Conservation (phyloP, 2,329 filamentous ascomycete genomes). For the Monosporascus ibericus region DNA sequence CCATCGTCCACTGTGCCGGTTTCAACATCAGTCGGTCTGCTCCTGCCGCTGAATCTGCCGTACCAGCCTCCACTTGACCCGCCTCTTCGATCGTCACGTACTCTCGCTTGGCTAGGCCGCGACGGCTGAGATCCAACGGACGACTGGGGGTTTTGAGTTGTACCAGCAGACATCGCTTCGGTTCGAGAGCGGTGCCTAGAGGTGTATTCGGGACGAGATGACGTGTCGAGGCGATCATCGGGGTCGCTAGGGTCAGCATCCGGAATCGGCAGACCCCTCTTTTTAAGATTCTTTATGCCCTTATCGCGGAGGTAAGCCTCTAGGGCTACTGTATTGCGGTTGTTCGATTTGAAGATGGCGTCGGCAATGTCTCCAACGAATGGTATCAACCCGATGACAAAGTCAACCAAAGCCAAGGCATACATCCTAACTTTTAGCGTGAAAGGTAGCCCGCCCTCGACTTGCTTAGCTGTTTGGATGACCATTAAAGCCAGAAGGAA, state of each 20-base stretch:
- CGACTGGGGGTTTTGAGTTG: constrained; percentile 8
- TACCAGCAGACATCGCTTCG: constrained; percentile 3
- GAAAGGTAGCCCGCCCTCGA: constrained; percentile 69
- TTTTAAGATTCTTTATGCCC: constrained; percentile 51
- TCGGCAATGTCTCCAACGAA: constrained; percentile 72
- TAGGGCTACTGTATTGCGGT: constrained; percentile 64
- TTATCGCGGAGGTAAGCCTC: constrained; percentile 63
- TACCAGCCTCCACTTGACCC: constrained; percentile 20
- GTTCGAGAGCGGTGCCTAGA: constrained; percentile 7
- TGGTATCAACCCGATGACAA: constrained; percentile 66
- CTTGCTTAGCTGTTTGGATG: constrained; percentile 61
- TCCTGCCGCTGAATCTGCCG: constrained; percentile 24
- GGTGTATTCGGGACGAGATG: constrained; percentile 3
- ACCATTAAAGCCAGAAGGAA: constrained; percentile 69
- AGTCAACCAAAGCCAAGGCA: constrained; percentile 71
- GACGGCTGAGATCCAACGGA: constrained; percentile 9
- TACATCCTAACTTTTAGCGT: constrained; percentile 65
- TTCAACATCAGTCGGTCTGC: constrained; percentile 23
- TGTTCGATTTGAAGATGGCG: constrained; percentile 68
- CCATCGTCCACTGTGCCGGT: constrained; percentile 10
- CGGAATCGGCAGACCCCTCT: constrained; percentile 40
- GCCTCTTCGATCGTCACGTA: constrained; percentile 15
- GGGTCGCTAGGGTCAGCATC: constrained; percentile 47
- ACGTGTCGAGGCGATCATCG: constrained; percentile 30
- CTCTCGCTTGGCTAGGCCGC: constrained; percentile 15